Evolutionary conservation across 208 protist species (phyloP).

Genomic region (Wallacemonas sp.): DNA sequence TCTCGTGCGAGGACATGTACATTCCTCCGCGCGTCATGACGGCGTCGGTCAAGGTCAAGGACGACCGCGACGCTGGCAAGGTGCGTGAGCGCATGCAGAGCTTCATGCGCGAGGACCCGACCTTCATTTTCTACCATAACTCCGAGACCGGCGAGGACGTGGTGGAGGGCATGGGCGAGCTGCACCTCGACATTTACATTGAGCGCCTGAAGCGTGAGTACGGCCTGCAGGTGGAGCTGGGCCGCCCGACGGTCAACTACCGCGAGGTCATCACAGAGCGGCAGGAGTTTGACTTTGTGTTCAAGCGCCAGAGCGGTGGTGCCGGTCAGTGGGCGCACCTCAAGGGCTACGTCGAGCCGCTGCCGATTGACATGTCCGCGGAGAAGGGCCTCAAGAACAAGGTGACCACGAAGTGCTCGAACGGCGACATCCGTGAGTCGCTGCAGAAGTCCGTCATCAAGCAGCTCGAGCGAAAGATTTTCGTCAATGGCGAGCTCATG

Average conservation of each 20-base stretch:
- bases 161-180: constrained; percentile 97
- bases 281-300: constrained; percentile 96
- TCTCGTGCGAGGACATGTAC: constrained; percentile 96
- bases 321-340: constrained; percentile 98
- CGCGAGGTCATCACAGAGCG: constrained; percentile 91
- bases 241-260: constrained; percentile 97
- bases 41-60: constrained; percentile 91
- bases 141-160: constrained; percentile 94
- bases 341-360: constrained; percentile 92
- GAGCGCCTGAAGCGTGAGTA: constrained; percentile 97
- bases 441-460: constrained; percentile 93
- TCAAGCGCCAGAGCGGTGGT: constrained; percentile 99
- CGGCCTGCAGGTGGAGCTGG: constrained; percentile 86
- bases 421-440: constrained; percentile 94
- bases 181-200: constrained; percentile 97
- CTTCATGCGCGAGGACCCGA: constrained; percentile 97
- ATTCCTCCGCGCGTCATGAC: constrained; percentile 98
- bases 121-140: constrained; percentile 95
- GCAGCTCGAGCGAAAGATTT: constrained; percentile 91
- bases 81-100: constrained; percentile 81
- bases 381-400: constrained; percentile 92
- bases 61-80: constrained; percentile 76
- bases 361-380: constrained; percentile 89
- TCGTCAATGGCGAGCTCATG: constrained; percentile 94
- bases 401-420: constrained; percentile 88